Evolutionary conservation across 1,284 basidiomycete species (phyloP).

Genomic region (Sporisorium reilianum): DNA sequence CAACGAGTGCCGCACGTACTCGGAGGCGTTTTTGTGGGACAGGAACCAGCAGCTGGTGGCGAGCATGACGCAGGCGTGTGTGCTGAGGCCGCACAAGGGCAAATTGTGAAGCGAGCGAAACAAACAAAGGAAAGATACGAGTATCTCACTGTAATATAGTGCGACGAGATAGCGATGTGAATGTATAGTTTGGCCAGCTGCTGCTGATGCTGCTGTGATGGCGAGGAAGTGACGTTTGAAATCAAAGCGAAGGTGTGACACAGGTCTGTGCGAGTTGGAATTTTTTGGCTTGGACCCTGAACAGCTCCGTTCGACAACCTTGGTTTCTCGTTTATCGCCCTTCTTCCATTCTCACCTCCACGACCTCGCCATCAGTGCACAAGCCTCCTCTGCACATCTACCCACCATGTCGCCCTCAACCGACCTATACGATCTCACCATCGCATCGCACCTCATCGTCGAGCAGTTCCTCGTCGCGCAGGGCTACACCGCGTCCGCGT

Average conservation of each 20-base stretch:
- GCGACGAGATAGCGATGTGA: neutral
- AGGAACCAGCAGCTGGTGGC: constrained; percentile 39
- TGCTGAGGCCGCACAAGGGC: constrained; percentile 30
- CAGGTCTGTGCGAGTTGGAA: neutral
- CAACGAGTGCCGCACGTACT: constrained; percentile 53
- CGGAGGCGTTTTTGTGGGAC: constrained; percentile 50
- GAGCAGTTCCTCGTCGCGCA: constrained; percentile 43
- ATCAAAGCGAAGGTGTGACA: neutral
- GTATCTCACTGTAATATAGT: neutral
- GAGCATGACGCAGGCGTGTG: constrained; percentile 51
- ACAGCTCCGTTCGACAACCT: constrained; percentile 4
- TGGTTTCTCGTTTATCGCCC: neutral
- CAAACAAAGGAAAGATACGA: no score
- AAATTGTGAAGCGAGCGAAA: constrained; percentile 3
- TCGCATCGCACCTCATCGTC: constrained; percentile 47
- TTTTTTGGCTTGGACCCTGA: constrained; percentile 22
- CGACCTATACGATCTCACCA: constrained; percentile 34
- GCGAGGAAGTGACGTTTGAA: neutral
- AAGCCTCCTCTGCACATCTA: no score
- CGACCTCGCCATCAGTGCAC: neutral
- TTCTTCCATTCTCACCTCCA: neutral
- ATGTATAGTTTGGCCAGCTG: no score
- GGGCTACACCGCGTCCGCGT: constrained; percentile 34
- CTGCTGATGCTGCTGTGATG: no score
- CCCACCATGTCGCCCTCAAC: constrained; percentile 18